Conservation (phyloP, 179 eudicot species). For the Corrigiola litoralis region DNA sequence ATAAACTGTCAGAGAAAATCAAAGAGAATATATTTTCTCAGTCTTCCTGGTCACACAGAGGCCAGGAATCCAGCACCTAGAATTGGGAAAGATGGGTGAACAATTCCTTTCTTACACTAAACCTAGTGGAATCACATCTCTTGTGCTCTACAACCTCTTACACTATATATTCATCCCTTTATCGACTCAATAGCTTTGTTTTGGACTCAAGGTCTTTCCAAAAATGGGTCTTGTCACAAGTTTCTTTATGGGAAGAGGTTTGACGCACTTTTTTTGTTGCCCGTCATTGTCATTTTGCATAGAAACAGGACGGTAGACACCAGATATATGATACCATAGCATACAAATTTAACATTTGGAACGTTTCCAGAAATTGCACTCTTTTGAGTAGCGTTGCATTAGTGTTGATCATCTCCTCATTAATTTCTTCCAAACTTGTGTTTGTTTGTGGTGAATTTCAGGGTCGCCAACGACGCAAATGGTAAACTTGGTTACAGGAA, state of each 20-base stretch:
- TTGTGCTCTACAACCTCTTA: too few species aligned
- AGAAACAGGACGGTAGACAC: too few species aligned
- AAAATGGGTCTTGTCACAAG: constrained; percentile 21
- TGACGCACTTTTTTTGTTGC: not conserved
- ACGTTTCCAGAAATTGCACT: too few species aligned
- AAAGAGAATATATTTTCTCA: not conserved
- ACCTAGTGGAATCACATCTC: too few species aligned
- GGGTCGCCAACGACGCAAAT: constrained; percentile 23
- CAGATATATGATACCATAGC: too few species aligned
- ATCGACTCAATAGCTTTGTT: not conserved
- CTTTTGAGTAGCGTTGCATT: not conserved
- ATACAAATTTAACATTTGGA: not conserved
- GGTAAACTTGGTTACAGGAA: constrained; percentile 41
- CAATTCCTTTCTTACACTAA: constrained; percentile 17
- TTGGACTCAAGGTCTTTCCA: not conserved
- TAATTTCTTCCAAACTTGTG: not conserved
- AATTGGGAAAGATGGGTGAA: not conserved
- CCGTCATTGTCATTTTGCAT: not conserved
- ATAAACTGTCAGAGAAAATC: not conserved
- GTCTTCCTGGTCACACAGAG: constrained; percentile 6
- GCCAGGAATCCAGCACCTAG: constrained; percentile 15
- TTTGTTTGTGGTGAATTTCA: constrained; percentile 1
- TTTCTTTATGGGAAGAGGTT: constrained; percentile 16
- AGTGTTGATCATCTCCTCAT: not conserved
- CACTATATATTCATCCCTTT: not conserved